Evolutionary conservation across 140 eudicot genomes (phyloP).

Genomic region (Flaveria floridana): DNA sequence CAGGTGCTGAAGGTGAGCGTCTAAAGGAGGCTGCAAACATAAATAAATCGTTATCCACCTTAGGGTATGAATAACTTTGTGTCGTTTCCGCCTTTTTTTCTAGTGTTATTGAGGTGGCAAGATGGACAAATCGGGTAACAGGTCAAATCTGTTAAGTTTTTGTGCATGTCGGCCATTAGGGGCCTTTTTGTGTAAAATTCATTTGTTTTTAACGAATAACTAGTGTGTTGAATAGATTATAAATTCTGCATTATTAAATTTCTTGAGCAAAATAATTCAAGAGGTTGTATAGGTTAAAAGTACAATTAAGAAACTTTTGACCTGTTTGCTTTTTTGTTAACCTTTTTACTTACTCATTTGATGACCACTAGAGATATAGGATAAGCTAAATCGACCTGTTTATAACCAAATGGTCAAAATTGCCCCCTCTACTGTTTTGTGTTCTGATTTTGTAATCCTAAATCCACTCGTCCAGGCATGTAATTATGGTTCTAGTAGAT

Average conservation of each 20-base stretch:
- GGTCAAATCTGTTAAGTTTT: background rate
- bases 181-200: too few species aligned
- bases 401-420: background rate
- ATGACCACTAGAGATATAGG: background rate
- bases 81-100: background rate
- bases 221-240: background rate
- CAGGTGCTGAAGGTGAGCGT: slow-evolving; percentile 99
- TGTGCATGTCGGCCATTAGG: background rate
- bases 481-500: slow-evolving; percentile 92
- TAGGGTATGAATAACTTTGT: slow-evolving; percentile 60
- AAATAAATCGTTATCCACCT: slow-evolving; percentile 80
- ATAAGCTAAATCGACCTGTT: background rate
- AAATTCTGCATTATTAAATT: background rate
- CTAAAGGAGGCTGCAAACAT: slow-evolving; percentile 93
- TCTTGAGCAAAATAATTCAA: slow-evolving; percentile 1
- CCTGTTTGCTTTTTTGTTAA: background rate
- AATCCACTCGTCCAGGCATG: slow-evolving; percentile 57
- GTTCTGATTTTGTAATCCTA: slow-evolving; percentile 9
- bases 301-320: background rate
- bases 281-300: slow-evolving; percentile 12
- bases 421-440: slow-evolving; percentile 23
- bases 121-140: background rate
- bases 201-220: background rate
- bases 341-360: background rate
- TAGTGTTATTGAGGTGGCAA: slow-evolving; percentile 19